Evolutionary conservation across 1,284 basidiomycete species (phyloP), one percentile per base, ranked within the genome.

Genomic region (Leccinum solheimii): DNA sequence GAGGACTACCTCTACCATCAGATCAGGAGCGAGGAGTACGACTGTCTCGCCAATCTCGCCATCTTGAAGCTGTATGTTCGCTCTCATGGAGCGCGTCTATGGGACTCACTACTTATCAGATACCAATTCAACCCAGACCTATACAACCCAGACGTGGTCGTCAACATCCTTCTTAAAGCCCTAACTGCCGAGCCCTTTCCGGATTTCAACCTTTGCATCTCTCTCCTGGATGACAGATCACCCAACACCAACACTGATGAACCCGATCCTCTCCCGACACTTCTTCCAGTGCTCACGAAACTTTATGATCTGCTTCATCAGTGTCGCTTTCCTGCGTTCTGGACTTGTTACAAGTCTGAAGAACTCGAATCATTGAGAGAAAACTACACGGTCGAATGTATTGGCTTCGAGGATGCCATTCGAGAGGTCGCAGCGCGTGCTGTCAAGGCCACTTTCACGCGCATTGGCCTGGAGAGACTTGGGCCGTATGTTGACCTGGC

Each of bases 41-140:
- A 98, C 76, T 91, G 93, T 69, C 85, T 98, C 49, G 94, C 95
- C 56, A 97, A 98, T 78, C 81, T 95, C 34, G 92, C 93, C 53
- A 93, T 95, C 65, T 76, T 95, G 55, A 95, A 95, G 77, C 78
- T 95, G 93, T 92, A 68, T 26, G 64, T 60, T 55, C 59, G 10
- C 51, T 51, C 43, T 55, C 45, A n/a, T 53, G 19, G 34, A 48
- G 30, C 21, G n/a, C 10, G 14, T 48, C n/a, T 8, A 49, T 45
- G 16, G 34, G 9, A 19, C 56, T 66, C 14, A 69, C 67, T 32
- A 5, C 34, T 7, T n/a, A 69, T 64, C 36, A 97, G 95, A 60
- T 97, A 97, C 79, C 96, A 98, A 75, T 98, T 98, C 81, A 98
- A 98, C 80, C 88, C 93, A 19, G 87, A 92, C 74, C 85, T 97